Conservation (phyloP, 495 filamentous ascomycete genomes). For the Tuber magnatum region DNA sequence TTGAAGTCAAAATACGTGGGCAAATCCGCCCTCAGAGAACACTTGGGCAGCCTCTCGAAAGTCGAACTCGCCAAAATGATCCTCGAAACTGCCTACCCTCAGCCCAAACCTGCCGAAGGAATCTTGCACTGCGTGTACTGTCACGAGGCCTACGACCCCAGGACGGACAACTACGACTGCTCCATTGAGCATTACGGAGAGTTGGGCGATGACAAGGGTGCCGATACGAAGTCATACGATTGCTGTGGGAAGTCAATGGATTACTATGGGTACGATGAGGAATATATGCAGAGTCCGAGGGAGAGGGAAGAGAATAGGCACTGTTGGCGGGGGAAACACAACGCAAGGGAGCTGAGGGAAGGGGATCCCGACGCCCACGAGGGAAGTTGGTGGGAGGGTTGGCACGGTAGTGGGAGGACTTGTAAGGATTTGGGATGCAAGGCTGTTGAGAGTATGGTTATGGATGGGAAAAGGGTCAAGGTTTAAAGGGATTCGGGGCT, state of each 20-base stretch:
- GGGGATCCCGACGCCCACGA: neutral
- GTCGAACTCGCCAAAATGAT: neutral
- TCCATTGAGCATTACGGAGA: neutral
- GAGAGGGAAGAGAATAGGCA: slow-evolving; percentile 1
- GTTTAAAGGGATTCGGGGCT: neutral
- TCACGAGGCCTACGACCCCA: neutral
- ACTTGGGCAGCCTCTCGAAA: neutral
- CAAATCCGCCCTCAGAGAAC: neutral
- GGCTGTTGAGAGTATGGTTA: neutral
- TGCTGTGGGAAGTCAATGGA: slow-evolving; percentile 1
- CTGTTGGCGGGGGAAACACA: neutral
- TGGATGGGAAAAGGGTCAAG: neutral
- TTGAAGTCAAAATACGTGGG: neutral
- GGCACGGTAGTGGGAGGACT: slow-evolving; percentile 11
- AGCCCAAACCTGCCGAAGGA: neutral
- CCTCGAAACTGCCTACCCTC: neutral
- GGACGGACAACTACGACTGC: neutral
- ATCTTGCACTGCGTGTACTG: neutral
- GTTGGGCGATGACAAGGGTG: neutral
- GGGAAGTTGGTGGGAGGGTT: slow-evolving; percentile 5
- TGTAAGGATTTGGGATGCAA: neutral
- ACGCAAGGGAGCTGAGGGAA: neutral
- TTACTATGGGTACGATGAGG: neutral
- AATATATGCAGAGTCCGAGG: neutral
- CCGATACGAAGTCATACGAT: neutral